Conservation (phyloP, 2,329 filamentous ascomycete genomes). For the Plenodomus biglobosus region DNA sequence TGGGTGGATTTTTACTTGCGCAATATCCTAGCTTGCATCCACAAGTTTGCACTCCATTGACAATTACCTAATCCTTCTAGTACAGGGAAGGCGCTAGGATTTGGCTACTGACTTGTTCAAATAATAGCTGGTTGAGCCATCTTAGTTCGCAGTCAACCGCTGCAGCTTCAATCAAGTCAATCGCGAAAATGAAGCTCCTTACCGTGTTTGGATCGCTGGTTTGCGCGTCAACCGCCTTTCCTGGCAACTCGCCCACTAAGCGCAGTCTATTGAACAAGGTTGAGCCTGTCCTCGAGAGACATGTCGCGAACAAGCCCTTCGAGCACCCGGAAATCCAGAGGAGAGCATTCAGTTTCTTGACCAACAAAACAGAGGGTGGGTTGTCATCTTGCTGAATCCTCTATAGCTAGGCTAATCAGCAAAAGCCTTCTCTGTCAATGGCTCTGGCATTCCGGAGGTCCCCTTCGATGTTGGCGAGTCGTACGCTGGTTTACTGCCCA, state of each 20-base stretch:
- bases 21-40: conserved; percentile 1
- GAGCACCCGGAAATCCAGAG: conserved; percentile 38
- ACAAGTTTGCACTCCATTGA: neutral
- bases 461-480: conserved; percentile 68
- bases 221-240: conserved; percentile 35
- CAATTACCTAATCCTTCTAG: conserved; percentile 21
- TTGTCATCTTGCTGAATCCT: neutral
- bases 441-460: conserved; percentile 66
- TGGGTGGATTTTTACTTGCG: conserved; percentile 1
- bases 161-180: conserved; percentile 7
- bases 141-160: conserved; percentile 1
- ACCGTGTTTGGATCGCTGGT: conserved; percentile 30
- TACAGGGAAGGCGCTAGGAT: conserved; percentile 17
- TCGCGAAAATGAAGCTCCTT: conserved; percentile 38
- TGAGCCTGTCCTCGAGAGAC: conserved; percentile 33
- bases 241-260: conserved; percentile 30
- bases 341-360: conserved; percentile 35
- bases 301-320: conserved; percentile 30
- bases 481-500: conserved; percentile 64
- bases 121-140: conserved; percentile 11
- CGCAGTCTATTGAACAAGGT: conserved; percentile 31
- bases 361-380: conserved; percentile 38
- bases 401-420: neutral
- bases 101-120: conserved; percentile 15
- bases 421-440: conserved; percentile 65